phyloP scores from a whole-genome alignment of 306 rosid species.

The Hippophae gyantsensis region DNA sequence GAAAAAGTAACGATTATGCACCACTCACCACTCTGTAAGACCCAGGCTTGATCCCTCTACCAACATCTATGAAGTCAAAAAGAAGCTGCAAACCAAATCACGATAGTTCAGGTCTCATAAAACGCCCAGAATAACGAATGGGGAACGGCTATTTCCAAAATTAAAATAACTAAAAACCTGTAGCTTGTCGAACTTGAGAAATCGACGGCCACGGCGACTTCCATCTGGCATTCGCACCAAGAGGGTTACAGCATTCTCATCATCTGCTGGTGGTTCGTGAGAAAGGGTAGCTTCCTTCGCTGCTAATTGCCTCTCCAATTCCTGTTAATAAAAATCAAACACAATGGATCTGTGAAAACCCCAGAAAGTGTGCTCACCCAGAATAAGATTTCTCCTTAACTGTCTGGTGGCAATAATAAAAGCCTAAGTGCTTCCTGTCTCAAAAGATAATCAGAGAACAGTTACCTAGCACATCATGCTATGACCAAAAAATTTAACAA shows the following conservation, averaged over 20 bases:
- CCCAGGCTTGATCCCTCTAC: constrained; percentile 69
- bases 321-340: constrained; percentile 37
- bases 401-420: too few relatives aligned
- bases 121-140: not conserved
- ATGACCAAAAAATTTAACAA: too few relatives aligned
- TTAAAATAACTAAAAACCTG: constrained; percentile 43
- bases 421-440: too few relatives aligned
- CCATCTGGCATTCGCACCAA: constrained; percentile 94
- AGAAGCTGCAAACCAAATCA: constrained; percentile 51
- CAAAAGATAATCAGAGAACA: too few relatives aligned
- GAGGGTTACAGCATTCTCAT: constrained; percentile 68
- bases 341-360: constrained; percentile 16
- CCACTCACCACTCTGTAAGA: constrained; percentile 81
- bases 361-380: constrained; percentile 6
- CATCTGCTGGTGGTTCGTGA: constrained; percentile 62
- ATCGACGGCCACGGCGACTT: constrained; percentile 83
- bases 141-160: not conserved
- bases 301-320: constrained; percentile 64
- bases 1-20: not conserved
- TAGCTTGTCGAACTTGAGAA: constrained; percentile 71
- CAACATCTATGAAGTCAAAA: constrained; percentile 77
- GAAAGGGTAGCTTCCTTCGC: constrained; percentile 76
- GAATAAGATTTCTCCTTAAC: not conserved
- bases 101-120: constrained; percentile 7
- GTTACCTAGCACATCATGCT: too few relatives aligned